phyloP scores from a whole-genome alignment of 2,329 filamentous ascomycete species.

The Botrytis cinerea region DNA sequence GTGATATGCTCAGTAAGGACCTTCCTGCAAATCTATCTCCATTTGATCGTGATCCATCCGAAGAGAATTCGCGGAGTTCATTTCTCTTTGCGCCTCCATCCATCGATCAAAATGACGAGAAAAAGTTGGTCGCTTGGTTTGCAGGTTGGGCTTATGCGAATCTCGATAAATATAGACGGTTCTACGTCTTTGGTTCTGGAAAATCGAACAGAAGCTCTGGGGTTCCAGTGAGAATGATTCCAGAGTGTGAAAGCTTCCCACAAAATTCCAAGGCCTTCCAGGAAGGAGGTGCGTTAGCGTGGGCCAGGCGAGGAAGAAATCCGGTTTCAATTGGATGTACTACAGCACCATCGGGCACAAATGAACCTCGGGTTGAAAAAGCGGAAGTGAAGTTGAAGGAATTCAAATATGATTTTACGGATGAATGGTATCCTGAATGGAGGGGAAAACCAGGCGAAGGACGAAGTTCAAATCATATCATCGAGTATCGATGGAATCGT shows the following conservation, averaged over 20 bases:
- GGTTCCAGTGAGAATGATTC: conserved; percentile 3
- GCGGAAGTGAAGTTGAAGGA: background rate
- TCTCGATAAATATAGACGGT: conserved; percentile 55
- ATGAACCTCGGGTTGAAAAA: background rate
- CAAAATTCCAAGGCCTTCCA: conserved; percentile 1
- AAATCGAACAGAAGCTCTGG: background rate
- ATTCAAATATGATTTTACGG: background rate
- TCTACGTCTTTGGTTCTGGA: conserved; percentile 53
- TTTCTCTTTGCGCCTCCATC: conserved; percentile 50
- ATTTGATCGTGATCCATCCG: conserved; percentile 24
- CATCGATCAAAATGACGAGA: conserved; percentile 61
- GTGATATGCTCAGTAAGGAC: conserved; percentile 26
- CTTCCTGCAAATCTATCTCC: conserved; percentile 16
- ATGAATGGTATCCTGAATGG: conserved; percentile 12
- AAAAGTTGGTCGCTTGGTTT: conserved; percentile 64
- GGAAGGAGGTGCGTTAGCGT: conserved; percentile 3
- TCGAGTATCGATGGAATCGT: background rate
- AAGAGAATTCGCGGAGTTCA: conserved; percentile 38
- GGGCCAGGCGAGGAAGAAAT: conserved; percentile 1
- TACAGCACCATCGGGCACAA: background rate
- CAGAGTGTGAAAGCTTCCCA: background rate
- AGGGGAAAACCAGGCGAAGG: background rate
- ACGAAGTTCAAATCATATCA: background rate
- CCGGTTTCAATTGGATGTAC: background rate
- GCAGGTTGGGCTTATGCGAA: conserved; percentile 57